phyloP scores from a whole-genome alignment of 371 early-diverging fungal species.

The Syncephalis fuscata region DNA sequence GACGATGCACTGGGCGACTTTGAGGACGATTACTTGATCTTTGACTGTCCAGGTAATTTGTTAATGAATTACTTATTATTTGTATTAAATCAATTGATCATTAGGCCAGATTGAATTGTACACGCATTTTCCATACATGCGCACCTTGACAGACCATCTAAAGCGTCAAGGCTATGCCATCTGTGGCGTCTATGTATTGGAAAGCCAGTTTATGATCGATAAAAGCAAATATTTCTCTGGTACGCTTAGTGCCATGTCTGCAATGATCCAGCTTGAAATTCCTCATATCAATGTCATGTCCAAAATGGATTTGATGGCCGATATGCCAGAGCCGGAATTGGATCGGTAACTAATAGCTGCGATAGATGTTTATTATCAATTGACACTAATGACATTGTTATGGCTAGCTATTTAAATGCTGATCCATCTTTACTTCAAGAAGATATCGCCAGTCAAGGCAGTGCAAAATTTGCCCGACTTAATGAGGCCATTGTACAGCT shows the following conservation, averaged over 20 bases:
- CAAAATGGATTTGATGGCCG: slow-evolving; percentile 88
- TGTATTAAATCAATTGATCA: slow-evolving; percentile 1
- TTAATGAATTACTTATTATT: background rate
- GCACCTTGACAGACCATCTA: slow-evolving; percentile 53
- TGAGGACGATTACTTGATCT: slow-evolving; percentile 90
- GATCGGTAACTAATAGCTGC: slow-evolving; percentile 21
- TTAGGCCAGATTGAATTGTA: slow-evolving; percentile 94
- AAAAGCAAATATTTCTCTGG: slow-evolving; percentile 91
- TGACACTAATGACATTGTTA: background rate
- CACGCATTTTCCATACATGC: slow-evolving; percentile 95
- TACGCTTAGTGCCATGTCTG: slow-evolving; percentile 78
- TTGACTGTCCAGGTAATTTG: slow-evolving; percentile 90
- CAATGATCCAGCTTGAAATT: slow-evolving; percentile 92
- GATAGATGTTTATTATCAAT: background rate
- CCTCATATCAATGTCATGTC: slow-evolving; percentile 95
- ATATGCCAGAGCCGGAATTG: slow-evolving; percentile 18
- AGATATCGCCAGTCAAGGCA: slow-evolving; percentile 47
- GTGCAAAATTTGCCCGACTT: slow-evolving; percentile 58
- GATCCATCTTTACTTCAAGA: slow-evolving; percentile 72
- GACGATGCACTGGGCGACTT: slow-evolving; percentile 82
- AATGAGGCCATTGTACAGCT: slow-evolving; percentile 81
- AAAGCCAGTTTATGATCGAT: slow-evolving; percentile 89
- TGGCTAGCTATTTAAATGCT: slow-evolving; percentile 60
- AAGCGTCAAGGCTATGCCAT: slow-evolving; percentile 47
- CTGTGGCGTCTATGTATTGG: slow-evolving; percentile 88